Evolutionary conservation across 805 yeast genomes (phyloP), one percentile per base, ranked within the genome.

Genomic region (Candida odintsovae): DNA sequence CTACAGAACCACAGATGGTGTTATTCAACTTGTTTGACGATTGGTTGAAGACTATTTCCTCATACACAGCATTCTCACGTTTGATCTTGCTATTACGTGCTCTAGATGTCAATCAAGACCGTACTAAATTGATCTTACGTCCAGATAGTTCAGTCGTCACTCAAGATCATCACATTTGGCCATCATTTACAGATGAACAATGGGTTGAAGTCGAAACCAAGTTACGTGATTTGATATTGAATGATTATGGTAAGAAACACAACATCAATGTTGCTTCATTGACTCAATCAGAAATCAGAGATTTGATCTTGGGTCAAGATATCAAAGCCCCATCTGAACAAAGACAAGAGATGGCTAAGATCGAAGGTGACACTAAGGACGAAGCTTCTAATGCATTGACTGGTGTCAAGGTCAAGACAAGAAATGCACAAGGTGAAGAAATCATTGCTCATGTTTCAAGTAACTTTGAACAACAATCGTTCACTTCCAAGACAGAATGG

Each of bases 361-460:
- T 88, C 43, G 90, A 83, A 44, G 75, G 76, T 8, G 66, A 69
- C 41, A 68, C 68, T 41, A 73, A 69, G 29, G 71, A 69, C 10
- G 73, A 68, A 29, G 67, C 67, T 25, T 21, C 44, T 13, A 18
- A 40, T 8, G 67, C 67, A 2, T 50, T 58, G 18, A 71, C 70
- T 13, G 73, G 74, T 48, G 83, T 85, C 52, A 90, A 88, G 56
- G 82, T 95, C 0, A 84, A 82, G 47, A 86, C 95, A 0, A 82
- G 82, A 22, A 94, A 89, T 60, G 96, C 87, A 2, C 97, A 90
- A 59, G 99, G 99, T 29, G 99, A 94, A 61, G 95, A 90, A 57
- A 92, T 94, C 57, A 84, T 86, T 38, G 92, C 96, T 0, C 96
- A 92, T 26, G 90, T 98, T 0, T 90, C 98, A 0, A 81, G 90